Evolutionary conservation across 2,329 filamentous ascomycete species (phyloP).

Genomic region (Sclerotinia sclerotiorum): DNA sequence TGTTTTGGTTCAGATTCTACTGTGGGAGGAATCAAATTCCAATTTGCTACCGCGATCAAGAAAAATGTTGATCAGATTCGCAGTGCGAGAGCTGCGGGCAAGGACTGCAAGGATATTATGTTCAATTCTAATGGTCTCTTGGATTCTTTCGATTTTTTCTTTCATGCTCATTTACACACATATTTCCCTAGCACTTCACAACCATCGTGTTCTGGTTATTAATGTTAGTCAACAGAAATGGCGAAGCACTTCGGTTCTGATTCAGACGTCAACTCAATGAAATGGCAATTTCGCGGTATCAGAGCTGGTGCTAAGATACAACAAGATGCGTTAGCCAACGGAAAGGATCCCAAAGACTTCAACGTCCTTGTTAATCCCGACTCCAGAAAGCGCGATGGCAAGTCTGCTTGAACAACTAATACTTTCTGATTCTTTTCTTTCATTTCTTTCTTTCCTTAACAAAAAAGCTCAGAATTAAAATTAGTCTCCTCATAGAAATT

Average conservation of each 20-base stretch:
- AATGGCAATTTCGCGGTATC: conserved; percentile 58
- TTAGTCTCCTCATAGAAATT: conserved; percentile 9
- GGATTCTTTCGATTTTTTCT: background rate
- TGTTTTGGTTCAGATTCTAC: conserved; percentile 50
- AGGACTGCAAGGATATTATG: conserved; percentile 36
- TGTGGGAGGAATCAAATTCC: conserved; percentile 41
- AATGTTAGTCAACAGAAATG: conserved; percentile 25
- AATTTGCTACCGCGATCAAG: conserved; percentile 40
- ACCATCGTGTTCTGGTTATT: conserved; percentile 9
- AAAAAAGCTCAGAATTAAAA: background rate
- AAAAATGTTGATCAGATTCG: conserved; percentile 42
- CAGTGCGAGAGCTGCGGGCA: conserved; percentile 34
- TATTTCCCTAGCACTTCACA: background rate
- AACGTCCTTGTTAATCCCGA: conserved; percentile 23
- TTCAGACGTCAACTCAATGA: conserved; percentile 40
- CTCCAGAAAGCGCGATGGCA: background rate
- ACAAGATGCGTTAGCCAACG: conserved; percentile 42
- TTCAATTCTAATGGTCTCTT: conserved; percentile 6
- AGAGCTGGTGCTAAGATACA: conserved; percentile 54
- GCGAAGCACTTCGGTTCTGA: conserved; percentile 25
- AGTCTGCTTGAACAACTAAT: background rate
- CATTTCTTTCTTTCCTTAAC: too few relatives aligned
- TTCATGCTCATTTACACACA: background rate
- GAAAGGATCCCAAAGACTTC: conserved; percentile 20
- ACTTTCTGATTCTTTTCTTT: background rate